These are phyloP conservation scores for Trichosporon ovoides DNA, from an alignment of 1,284 basidiomycete species.

Conservation along the genomic window DNA sequence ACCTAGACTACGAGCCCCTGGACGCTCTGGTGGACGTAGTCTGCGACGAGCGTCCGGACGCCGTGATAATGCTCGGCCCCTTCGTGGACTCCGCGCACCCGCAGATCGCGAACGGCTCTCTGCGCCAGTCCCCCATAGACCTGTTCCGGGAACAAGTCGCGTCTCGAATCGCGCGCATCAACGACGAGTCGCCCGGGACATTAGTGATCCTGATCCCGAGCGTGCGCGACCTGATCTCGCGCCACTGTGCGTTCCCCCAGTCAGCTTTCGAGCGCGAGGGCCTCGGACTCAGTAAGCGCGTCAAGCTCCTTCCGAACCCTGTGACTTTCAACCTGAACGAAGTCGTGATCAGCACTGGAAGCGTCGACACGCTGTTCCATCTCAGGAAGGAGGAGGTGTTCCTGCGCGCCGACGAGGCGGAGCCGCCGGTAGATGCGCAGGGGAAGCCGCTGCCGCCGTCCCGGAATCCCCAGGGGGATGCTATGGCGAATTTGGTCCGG, in stretches of 20 bases:
- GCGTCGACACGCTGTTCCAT: slow-evolving; percentile 83
- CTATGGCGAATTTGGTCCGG: slow-evolving; percentile 71
- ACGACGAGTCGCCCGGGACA: slow-evolving; percentile 62
- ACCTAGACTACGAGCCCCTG: slow-evolving; percentile 71
- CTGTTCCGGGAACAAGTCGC: slow-evolving; percentile 68
- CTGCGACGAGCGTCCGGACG: slow-evolving; percentile 62
- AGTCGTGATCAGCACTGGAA: slow-evolving; percentile 68
- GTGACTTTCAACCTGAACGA: slow-evolving; percentile 78
- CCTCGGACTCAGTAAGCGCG: slow-evolving; percentile 55
- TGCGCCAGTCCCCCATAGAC: slow-evolving; percentile 60
- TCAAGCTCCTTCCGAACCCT: slow-evolving; percentile 81
- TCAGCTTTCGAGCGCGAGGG: slow-evolving; percentile 57
- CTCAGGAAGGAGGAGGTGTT: slow-evolving; percentile 77
- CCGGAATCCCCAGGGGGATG: slow-evolving; percentile 62
- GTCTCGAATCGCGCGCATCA: slow-evolving; percentile 58
- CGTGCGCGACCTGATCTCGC: slow-evolving; percentile 70
- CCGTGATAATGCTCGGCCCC: slow-evolving; percentile 81
- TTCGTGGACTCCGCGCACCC: slow-evolving; percentile 77
- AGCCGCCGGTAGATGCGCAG: slow-evolving; percentile 48
- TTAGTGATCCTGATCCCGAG: slow-evolving; percentile 74
- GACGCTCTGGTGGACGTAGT: slow-evolving; percentile 58
- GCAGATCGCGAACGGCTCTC: slow-evolving; percentile 64
- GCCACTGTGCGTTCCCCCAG: slow-evolving; percentile 84
- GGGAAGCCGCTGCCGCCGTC: no score
- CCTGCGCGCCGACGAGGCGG: slow-evolving; percentile 63